Evolutionary conservation across 768 basidiomycete species (phyloP), one percentile per base, ranked within the genome.

Genomic region (Trichaptum fuscoviolaceum): DNA sequence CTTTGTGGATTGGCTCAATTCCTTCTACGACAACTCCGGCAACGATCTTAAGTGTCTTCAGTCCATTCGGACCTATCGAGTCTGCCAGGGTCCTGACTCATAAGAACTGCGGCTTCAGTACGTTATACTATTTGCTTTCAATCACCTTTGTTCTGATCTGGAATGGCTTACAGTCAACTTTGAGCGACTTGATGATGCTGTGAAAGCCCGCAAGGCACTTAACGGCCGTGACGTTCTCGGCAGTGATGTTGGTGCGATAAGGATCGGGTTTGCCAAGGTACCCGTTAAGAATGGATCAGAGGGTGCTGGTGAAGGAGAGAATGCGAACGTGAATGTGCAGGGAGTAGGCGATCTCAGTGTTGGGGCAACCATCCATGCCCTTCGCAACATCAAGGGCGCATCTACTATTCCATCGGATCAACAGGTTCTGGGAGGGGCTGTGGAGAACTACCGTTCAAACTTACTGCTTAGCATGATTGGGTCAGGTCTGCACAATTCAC

Each of bases 1-100:
- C 96, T 1, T 83, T 99, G 24, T 99, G 97, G 96, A 93, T 99
- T 72, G 97, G 97, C 6, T 95, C 93, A 58, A 97, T 99, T 72
- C 97, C 97, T 10, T 91, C 91, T 2, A 92, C 92, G 2, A 98
- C 96, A 12, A 97, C 95, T 6, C 94, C 97, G 8, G 92, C 93
- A 1, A 96, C 94, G 1, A 92, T 99, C 69, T 78, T 98, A 63
- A 95, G 94, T 71, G 93, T 99, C 57, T 99, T 99, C 75, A 95
- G 95, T 71, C 95, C 96, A 23, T 99, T 94, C 73, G 97, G 97
- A 0, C 93, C 96, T 2, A 98, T 99, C 69, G 97, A 99, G 78
- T 96, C 93, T 63, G 97, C 96, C 9, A 82, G 97, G 67, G 95
- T 99, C 17, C 81, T 99, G 71, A 96, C 95, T 3, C 95, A 97